Evolutionary conservation across 768 basidiomycete genomes (phyloP), one percentile per base, ranked within the genome.

Genomic region (Trametes elegans): DNA sequence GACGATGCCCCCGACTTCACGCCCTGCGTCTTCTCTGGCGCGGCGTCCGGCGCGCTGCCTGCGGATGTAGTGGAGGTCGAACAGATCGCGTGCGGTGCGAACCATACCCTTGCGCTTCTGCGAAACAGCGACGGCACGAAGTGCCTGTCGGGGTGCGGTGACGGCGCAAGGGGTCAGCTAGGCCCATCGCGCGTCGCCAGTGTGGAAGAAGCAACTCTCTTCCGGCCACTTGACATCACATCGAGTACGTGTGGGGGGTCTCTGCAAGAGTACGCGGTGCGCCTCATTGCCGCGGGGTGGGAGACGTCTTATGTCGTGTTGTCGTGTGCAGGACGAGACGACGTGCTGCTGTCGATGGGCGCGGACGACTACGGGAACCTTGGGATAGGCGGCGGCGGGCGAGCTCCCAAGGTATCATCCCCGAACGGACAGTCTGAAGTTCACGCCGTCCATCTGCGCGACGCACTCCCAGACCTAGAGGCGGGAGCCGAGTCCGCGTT

Each of bases 341-440:
- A 87, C 60, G 64, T 81, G 3, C 59, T 95, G 26, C 63, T 96
- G 21, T 83, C 93, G 2, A 85, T 94, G 78, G 95, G 95, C 1
- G 79, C 84, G 2, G 79, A 95, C 70, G 93, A 93, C 65, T 93
- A 85, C 63, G 93, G 91, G 2, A 85, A 88, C 66, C 76, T 93
- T 40, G 93, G 92, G 1, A 64, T 79, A 40, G 87, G 80, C 5
- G 57, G 53, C 1, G n/a, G n/a, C n/a, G n/a, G n/a, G n/a, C n/a
- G n/a, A n/a, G n/a, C n/a, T n/a, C n/a, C n/a, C n/a, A n/a, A n/a
- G n/a, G n/a, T n/a, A n/a, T n/a, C n/a, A n/a, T n/a, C n/a, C n/a
- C n/a, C n/a, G n/a, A n/a, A n/a, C n/a, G n/a, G n/a, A n/a, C n/a
- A n/a, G n/a, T n/a, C n/a, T n/a, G n/a, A n/a, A n/a, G n/a, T 79